Percentiles rank a stretch among this genome's conserved stretches.
phyloP scores from a whole-genome alignment of 768 basidiomycete genomes.

The Suillus paluster region DNA sequence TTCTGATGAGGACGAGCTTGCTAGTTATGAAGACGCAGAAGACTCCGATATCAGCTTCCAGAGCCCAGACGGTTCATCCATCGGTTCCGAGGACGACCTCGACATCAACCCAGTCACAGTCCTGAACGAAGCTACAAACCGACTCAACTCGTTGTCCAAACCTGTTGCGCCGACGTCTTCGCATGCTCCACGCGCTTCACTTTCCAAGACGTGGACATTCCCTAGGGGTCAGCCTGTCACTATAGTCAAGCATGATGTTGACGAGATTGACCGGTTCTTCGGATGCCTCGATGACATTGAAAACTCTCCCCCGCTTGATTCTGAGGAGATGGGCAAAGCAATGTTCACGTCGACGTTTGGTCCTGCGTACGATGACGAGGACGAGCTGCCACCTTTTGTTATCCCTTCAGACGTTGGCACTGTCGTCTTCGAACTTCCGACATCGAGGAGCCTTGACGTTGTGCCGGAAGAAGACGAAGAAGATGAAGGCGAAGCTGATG shows the following conservation, averaged over 20 bases:
- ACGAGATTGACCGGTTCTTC: slow-evolving; percentile 79
- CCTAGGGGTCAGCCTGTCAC: slow-evolving; percentile 40
- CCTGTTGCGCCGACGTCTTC: slow-evolving; percentile 19
- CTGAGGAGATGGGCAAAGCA: slow-evolving; percentile 58
- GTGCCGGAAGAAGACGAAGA: slow-evolving; percentile 49
- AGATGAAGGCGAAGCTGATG: slow-evolving; percentile 25
- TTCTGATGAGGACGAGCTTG: slow-evolving; percentile 52
- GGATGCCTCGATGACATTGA: slow-evolving; percentile 63
- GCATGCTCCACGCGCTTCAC: slow-evolving; percentile 44
- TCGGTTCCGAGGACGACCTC: slow-evolving; percentile 57
- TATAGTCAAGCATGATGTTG: slow-evolving; percentile 29
- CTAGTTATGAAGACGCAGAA: slow-evolving; percentile 73
- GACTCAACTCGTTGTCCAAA: slow-evolving; percentile 8
- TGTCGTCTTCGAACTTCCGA: slow-evolving; percentile 37
- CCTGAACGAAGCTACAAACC: slow-evolving; percentile 18
- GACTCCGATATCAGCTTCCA: slow-evolving; percentile 56
- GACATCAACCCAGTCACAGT: slow-evolving; percentile 21
- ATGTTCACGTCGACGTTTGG: slow-evolving; percentile 60
- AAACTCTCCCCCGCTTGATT: slow-evolving; percentile 50
- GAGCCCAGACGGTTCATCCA: slow-evolving; percentile 53
- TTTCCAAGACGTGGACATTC: slow-evolving; percentile 77
- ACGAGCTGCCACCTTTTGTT: slow-evolving; percentile 52
- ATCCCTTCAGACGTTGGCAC: slow-evolving; percentile 51
- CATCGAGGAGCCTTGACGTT: slow-evolving; percentile 36
- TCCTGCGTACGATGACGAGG: slow-evolving; percentile 46